Conservation (phyloP, 2,329 filamentous ascomycete species). For the Colletotrichum sp. region DNA sequence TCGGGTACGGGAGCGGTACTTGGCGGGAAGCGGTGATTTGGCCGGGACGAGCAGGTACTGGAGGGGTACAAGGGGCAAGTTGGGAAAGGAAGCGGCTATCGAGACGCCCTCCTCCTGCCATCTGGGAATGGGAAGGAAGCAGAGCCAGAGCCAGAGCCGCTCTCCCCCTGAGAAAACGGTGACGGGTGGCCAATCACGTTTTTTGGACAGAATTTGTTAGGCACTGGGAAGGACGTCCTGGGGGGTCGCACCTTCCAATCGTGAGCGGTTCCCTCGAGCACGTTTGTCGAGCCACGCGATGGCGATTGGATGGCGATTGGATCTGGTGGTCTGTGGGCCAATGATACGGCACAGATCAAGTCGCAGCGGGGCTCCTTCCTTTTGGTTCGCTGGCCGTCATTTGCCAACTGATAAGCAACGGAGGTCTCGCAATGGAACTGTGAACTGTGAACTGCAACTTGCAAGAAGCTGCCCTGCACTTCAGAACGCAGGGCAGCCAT, state of each 20-base stretch:
- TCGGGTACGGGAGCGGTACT: neutral
- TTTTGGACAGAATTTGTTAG: neutral
- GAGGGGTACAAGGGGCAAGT: neutral
- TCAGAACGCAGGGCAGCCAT: neutral
- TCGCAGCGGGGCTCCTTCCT: neutral
- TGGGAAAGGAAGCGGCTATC: neutral
- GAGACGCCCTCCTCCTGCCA: neutral
- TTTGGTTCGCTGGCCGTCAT: neutral
- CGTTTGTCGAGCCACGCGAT: conserved; percentile 1
- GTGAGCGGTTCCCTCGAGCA: conserved; percentile 3
- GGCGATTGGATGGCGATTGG: neutral
- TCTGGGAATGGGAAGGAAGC: neutral
- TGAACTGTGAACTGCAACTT: neutral
- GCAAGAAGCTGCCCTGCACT: neutral
- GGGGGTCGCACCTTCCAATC: neutral
- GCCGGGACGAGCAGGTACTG: neutral
- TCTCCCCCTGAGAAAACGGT: conserved; percentile 1
- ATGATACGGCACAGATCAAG: neutral
- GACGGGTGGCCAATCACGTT: neutral
- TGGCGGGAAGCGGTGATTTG: neutral
- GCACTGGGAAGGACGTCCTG: neutral
- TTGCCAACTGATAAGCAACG: conserved; percentile 4
- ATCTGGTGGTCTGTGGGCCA: neutral
- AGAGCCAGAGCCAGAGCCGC: neutral
- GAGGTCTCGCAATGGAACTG: neutral